These are phyloP conservation scores for Yarrowia keelungensis DNA, from an alignment of 805 yeast species.

Conservation along the genomic window DNA sequence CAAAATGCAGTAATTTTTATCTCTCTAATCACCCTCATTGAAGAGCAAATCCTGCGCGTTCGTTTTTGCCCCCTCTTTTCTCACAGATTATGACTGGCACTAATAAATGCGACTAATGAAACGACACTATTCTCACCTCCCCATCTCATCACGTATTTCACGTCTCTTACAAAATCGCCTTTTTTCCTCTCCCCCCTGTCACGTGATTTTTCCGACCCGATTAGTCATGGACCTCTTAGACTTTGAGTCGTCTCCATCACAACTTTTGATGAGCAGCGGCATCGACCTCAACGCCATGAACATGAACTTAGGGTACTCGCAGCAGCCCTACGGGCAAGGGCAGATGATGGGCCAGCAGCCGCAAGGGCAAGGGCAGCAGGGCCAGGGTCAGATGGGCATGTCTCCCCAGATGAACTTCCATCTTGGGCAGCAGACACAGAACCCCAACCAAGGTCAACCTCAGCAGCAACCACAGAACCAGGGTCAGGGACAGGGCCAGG, in stretches of 20 bases:
- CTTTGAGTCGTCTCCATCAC: constrained; percentile 28
- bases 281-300: constrained; percentile 38
- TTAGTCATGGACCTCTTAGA: constrained; percentile 34
- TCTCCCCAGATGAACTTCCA: constrained; percentile 34
- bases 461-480: neutral
- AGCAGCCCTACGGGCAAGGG: constrained; percentile 23
- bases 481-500: too few species aligned
- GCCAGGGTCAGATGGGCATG: constrained; percentile 24
- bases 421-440: neutral
- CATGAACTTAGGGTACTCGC: constrained; percentile 31
- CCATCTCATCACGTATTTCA: neutral
- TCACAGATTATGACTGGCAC: constrained; percentile 7
- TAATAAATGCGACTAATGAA: constrained; percentile 14
- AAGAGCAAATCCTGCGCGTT: too few species aligned
- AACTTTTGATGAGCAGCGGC: constrained; percentile 20
- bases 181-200: neutral
- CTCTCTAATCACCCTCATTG: too few species aligned
- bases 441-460: neutral
- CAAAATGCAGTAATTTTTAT: too few species aligned
- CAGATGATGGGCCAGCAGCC: constrained; percentile 20
- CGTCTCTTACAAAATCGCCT: neutral
- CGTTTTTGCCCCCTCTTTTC: too few species aligned
- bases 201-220: neutral
- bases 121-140: too few species aligned
- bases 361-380: neutral